These are phyloP conservation scores for Akanthomyces muscarius DNA, from an alignment of 2,329 filamentous ascomycete genomes.

Conservation along the genomic window DNA sequence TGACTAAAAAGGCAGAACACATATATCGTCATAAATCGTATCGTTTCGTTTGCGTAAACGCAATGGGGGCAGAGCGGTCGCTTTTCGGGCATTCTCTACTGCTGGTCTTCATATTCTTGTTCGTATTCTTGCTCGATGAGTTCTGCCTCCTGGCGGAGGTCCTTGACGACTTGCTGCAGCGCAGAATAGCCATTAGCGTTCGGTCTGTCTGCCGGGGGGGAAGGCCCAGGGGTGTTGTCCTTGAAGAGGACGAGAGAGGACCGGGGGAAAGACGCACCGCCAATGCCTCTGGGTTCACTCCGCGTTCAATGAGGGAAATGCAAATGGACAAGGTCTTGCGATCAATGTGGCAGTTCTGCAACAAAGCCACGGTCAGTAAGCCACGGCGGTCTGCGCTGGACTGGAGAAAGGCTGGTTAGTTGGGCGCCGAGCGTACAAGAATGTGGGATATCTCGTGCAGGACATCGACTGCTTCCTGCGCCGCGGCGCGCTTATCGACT, in stretches of 20 bases:
- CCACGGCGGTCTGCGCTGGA: neutral
- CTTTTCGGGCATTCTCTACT: conserved; percentile 16
- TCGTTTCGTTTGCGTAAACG: neutral
- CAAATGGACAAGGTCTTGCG: conserved; percentile 88
- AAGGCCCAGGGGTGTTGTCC: no score
- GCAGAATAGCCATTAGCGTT: neutral
- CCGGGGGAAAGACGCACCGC: conserved; percentile 58
- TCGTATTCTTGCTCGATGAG: conserved; percentile 40
- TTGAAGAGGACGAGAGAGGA: neutral
- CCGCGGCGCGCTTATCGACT: conserved; percentile 65
- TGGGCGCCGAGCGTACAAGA: conserved; percentile 54
- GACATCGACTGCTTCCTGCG: conserved; percentile 78
- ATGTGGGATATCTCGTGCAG: conserved; percentile 84
- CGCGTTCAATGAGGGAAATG: conserved; percentile 95
- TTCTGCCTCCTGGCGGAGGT: conserved; percentile 54
- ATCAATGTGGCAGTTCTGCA: conserved; percentile 88
- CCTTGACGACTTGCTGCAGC: conserved; percentile 54
- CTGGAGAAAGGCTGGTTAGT: neutral
- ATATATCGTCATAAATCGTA: neutral
- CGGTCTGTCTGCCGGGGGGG: no score
- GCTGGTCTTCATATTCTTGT: conserved; percentile 32
- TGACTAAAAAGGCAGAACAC: neutral
- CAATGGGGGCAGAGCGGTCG: neutral
- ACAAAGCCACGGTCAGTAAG: neutral
- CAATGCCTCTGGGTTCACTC: conserved; percentile 90